These are phyloP conservation scores for Podaxis pistillaris DNA, from an alignment of 768 basidiomycete genomes.

Conservation along the genomic window DNA sequence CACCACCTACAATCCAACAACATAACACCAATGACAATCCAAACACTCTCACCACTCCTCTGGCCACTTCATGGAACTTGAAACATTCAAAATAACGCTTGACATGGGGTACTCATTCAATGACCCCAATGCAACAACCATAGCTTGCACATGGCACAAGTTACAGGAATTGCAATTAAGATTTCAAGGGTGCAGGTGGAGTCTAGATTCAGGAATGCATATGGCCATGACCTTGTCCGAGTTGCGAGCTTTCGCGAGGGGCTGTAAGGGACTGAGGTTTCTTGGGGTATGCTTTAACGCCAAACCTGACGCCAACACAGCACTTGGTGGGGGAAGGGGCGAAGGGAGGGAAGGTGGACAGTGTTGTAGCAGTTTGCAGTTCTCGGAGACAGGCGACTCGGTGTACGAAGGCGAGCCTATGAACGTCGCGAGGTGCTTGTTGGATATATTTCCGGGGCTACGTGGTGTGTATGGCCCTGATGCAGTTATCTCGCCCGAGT, in stretches of 20 bases:
- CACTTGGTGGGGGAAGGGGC: background rate
- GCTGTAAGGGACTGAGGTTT: background rate
- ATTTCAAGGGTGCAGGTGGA: background rate
- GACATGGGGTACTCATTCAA: background rate
- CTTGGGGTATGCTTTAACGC: background rate
- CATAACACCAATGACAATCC: background rate
- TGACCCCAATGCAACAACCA: background rate
- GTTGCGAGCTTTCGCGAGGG: background rate
- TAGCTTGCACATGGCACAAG: slow-evolving; percentile 2
- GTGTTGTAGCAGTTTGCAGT: background rate
- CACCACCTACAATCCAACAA: background rate
- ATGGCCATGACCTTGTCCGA: background rate
- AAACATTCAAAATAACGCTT: background rate
- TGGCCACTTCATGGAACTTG: background rate
- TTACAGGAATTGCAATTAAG: background rate
- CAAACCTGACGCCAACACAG: background rate
- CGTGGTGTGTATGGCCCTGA: background rate
- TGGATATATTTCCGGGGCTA: slow-evolving; percentile 4
- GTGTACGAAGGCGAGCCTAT: background rate
- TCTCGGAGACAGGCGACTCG: background rate
- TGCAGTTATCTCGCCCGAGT: background rate
- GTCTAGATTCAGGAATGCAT: background rate
- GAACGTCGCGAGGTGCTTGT: background rate
- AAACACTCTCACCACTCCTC: slow-evolving; percentile 1
- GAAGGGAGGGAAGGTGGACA: background rate